Evolutionary conservation across 805 yeast genomes (phyloP).

Genomic region (Sugiyamaella chiloensis): DNA sequence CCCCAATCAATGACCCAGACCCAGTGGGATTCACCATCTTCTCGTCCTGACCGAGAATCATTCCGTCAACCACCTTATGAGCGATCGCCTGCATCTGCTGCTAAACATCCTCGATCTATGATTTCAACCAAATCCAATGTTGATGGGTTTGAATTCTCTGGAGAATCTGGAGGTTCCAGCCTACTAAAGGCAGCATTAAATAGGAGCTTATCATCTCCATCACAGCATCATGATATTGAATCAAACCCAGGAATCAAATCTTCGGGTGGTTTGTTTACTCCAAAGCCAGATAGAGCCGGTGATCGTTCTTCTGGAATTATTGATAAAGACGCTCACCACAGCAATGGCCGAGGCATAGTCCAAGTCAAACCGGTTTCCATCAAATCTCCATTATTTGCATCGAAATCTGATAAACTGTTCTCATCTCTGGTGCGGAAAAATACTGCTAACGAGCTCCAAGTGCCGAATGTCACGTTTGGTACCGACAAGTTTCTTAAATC

Average conservation of each 20-base stretch:
- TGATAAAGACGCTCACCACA: neutral
- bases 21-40: neutral
- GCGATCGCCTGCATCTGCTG: neutral
- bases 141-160: too few relatives aligned
- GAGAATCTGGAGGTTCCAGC: neutral
- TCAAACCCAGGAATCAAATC: too few relatives aligned
- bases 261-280: constrained; percentile 10
- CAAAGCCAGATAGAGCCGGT: neutral
- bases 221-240: too few relatives aligned
- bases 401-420: neutral
- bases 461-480: constrained; percentile 14
- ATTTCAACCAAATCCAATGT: neutral
- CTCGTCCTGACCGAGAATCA: neutral
- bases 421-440: neutral
- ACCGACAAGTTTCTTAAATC: constrained; percentile 7
- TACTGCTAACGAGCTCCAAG: neutral
- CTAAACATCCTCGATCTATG: neutral
- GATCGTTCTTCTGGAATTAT: too few relatives aligned
- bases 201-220: neutral
- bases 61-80: constrained; percentile 5
- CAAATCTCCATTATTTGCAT: constrained; percentile 1
- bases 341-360: neutral
- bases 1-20: neutral
- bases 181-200: neutral
- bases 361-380: neutral